Conservation (phyloP, 1,139 yeast species). For the Zygosaccharomyces sapae region DNA sequence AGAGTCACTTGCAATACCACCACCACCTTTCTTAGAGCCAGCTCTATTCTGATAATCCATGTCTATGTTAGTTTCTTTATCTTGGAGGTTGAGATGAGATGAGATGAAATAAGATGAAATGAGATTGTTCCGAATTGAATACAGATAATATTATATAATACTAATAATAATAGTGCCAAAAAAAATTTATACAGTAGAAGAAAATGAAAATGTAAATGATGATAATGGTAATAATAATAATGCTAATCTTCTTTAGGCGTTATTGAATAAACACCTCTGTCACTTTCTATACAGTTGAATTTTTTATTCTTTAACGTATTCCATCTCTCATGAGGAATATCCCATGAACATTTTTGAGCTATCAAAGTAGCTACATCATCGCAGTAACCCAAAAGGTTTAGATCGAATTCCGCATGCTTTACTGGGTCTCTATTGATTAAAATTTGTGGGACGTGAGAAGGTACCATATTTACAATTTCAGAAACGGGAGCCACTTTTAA, state of each 20-base stretch:
- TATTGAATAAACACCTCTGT: conserved; percentile 30
- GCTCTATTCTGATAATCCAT: conserved; percentile 47
- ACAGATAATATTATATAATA: too few relatives aligned
- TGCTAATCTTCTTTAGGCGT: conserved; percentile 8
- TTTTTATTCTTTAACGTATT: conserved; percentile 23
- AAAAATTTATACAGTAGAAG: not conserved
- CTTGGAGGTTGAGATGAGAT: too few relatives aligned
- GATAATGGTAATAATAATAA: not conserved
- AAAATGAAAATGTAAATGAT: not conserved
- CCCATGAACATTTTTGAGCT: conserved; percentile 62
- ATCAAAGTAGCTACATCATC: conserved; percentile 78
- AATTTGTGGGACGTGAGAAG: conserved; percentile 73
- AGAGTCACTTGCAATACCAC: conserved; percentile 60
- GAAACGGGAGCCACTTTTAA: conserved; percentile 95
- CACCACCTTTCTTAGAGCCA: conserved; percentile 49
- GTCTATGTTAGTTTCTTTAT: not conserved
- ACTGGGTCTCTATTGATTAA: conserved; percentile 78
- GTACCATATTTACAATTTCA: conserved; percentile 74
- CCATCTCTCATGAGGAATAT: conserved; percentile 52
- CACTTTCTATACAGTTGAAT: conserved; percentile 27
- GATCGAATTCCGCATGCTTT: conserved; percentile 76
- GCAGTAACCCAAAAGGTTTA: conserved; percentile 75
- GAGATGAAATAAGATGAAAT: too few relatives aligned
- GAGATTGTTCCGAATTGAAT: not conserved
- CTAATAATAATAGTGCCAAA: not conserved